Conservation (phyloP, 371 early-diverging fungal genomes). For the Haplosporangium sp. region DNA sequence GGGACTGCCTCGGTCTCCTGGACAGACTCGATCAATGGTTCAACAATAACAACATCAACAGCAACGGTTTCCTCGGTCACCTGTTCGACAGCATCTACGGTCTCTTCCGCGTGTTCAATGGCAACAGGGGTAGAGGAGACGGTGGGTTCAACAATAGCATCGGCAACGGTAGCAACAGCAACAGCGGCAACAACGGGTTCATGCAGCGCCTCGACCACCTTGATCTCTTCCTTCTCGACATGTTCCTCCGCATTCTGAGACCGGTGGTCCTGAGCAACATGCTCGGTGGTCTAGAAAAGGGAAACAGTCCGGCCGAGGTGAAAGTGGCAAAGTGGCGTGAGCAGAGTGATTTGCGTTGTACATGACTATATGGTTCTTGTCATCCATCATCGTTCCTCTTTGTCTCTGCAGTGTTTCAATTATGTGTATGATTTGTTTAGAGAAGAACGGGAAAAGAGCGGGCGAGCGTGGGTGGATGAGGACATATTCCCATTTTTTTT, state of each 20-base stretch:
- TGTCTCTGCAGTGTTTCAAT: neutral
- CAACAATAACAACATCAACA: neutral
- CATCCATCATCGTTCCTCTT: neutral
- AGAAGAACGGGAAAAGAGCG: neutral
- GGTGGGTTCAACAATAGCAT: conserved; percentile 1
- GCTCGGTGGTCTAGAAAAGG: conserved; percentile 10
- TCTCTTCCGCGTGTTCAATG: neutral
- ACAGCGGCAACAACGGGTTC: neutral
- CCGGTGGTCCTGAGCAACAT: neutral
- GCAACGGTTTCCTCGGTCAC: neutral
- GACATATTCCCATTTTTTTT: neutral
- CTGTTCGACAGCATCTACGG: neutral
- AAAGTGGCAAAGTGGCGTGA: neutral
- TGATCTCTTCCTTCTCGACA: neutral
- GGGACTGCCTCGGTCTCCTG: neutral
- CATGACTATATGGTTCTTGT: neutral
- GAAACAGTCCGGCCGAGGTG: neutral
- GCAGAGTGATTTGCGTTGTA: neutral
- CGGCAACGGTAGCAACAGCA: neutral
- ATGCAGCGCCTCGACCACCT: neutral
- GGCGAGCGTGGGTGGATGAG: neutral
- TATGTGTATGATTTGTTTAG: neutral
- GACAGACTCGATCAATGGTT: too few relatives aligned
- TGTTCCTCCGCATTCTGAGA: neutral
- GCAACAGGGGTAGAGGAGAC: neutral